A percentile compares a stretch with the other conserved stretches of the same genome.
These are phyloP conservation scores for Malassezia vespertilionis DNA, from an alignment of 1,284 basidiomycete genomes.

Conservation along the genomic window DNA sequence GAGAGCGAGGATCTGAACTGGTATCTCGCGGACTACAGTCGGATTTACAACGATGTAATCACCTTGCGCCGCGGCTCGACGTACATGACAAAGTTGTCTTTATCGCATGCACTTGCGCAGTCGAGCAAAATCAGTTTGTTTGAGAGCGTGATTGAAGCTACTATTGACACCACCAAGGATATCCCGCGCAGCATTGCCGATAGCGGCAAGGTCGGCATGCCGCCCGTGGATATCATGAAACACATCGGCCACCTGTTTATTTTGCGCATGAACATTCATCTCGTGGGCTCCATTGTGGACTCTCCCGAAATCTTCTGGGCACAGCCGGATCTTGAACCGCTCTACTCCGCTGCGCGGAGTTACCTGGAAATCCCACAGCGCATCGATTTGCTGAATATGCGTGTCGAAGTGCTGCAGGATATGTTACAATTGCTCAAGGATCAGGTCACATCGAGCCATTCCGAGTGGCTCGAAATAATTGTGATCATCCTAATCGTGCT, in stretches of 20 bases:
- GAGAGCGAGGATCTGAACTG: slow-evolving; percentile 96
- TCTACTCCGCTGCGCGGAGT: slow-evolving; percentile 72
- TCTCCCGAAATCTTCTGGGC: slow-evolving; percentile 88
- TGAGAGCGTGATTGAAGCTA: slow-evolving; percentile 80
- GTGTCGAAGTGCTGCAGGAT: slow-evolving; percentile 86
- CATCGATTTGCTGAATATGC: slow-evolving; percentile 81
- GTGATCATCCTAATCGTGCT: slow-evolving; percentile 84
- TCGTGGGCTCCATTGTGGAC: slow-evolving; percentile 87
- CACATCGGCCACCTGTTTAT: slow-evolving; percentile 84
- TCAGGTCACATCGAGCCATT: slow-evolving; percentile 77
- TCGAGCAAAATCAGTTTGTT: slow-evolving; percentile 71
- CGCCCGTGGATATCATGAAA: slow-evolving; percentile 75
- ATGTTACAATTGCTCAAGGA: slow-evolving; percentile 93
- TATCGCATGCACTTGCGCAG: slow-evolving; percentile 88
- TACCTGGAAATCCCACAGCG: slow-evolving; percentile 91
- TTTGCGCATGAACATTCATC: slow-evolving; percentile 83
- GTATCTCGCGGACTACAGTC: slow-evolving; percentile 80
- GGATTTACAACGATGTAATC: slow-evolving; percentile 94
- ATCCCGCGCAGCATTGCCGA: slow-evolving; percentile 86
- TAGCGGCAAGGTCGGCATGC: slow-evolving; percentile 71
- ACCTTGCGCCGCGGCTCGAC: slow-evolving; percentile 85
- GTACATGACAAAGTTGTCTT: slow-evolving; percentile 91
- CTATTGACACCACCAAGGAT: slow-evolving; percentile 92
- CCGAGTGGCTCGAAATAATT: slow-evolving; percentile 86
- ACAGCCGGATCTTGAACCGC: slow-evolving; percentile 71